phyloP scores from a whole-genome alignment of 257 asterid genomes.

The Nyctanthes arbortristis region DNA sequence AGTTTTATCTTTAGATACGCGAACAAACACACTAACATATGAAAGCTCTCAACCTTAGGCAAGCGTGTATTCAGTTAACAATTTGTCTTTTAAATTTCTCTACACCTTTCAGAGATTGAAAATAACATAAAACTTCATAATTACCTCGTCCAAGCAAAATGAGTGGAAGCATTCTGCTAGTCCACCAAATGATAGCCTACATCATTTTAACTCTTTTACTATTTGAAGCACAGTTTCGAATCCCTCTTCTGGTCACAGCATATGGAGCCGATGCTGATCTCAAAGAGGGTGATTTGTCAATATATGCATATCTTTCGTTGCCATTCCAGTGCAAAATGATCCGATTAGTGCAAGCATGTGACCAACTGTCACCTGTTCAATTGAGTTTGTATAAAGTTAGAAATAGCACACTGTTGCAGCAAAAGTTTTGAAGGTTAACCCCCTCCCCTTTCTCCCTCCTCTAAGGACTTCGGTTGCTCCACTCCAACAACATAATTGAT shows the following conservation, averaged over 20 bases:
- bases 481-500: neutral
- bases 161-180: slow-evolving; percentile 1
- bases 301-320: slow-evolving; percentile 70
- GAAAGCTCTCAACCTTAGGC: neutral
- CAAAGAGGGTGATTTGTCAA: slow-evolving; percentile 90
- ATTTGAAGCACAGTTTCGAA: slow-evolving; percentile 67
- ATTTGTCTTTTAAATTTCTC: neutral
- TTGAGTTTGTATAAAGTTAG: slow-evolving; percentile 19
- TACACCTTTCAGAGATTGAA: neutral
- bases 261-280: slow-evolving; percentile 79
- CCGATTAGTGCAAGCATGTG: slow-evolving; percentile 95
- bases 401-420: slow-evolving; percentile 12
- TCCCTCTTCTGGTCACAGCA: slow-evolving; percentile 75
- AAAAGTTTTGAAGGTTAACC: slow-evolving; percentile 3
- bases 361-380: slow-evolving; percentile 94
- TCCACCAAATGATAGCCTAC: slow-evolving; percentile 36
- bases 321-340: slow-evolving; percentile 85
- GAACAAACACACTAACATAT: neutral
- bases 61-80: neutral
- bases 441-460: too few species aligned
- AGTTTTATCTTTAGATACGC: too few species aligned
- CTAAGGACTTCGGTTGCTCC: neutral
- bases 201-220: slow-evolving; percentile 67
- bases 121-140: neutral
- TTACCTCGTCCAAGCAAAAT: slow-evolving; percentile 12